Base-by-base conservation (phyloP, 1,139 yeast species). In the Kodamaea fungicola region DNA sequence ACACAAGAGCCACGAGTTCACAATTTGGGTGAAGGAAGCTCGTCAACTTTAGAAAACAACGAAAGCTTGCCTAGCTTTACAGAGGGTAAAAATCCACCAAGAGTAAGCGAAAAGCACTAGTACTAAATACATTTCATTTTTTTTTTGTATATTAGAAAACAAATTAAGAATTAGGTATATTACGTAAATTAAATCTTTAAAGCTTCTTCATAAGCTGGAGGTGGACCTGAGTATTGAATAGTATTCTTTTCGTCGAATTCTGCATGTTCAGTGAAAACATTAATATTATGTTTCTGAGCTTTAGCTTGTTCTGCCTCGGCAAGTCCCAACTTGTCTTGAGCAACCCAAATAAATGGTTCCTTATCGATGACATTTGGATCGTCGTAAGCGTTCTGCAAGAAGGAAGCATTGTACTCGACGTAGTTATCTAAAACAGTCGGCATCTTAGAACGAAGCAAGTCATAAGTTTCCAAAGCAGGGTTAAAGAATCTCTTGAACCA, bases 291-390 rank as follows among this genome's bases (percentile, higher is more conserved):
- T 32, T 74, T 79, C 25, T 65, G 54, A n/a, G 87, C 76, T 49
- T 76, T 73, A 33, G 67, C 68, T 52, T 80, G 79, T 54, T 79
- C 81, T 41, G 73, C 71, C 39, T 70, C 74, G 3, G 87, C 76
- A 32, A 84, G 70, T 13, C 92, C 92, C 76, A 83, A 64, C 22
- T 77, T 73, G 58, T 84, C 94, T 43, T 62, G 69, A 30, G 84
- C 79, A 45, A 82, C 66, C 94, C 94, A 84, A 36, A 83, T 68
- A 32, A 75, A 75, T 10, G 88, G 87, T 47, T 75, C 80, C 24
- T 68, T 71, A 31, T 78, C 82, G 19, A 64, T 64, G 26, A 83
- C 80, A 38, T 74, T 74, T 13, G 90, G 89, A 53, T 78, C 79
- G 34, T 77, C 74, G 52, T 80, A 84, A 4, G 96, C 95, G 42